Conservation (phyloP, 2,329 filamentous ascomycete genomes). For the Pseudogymnoascus sp. region DNA sequence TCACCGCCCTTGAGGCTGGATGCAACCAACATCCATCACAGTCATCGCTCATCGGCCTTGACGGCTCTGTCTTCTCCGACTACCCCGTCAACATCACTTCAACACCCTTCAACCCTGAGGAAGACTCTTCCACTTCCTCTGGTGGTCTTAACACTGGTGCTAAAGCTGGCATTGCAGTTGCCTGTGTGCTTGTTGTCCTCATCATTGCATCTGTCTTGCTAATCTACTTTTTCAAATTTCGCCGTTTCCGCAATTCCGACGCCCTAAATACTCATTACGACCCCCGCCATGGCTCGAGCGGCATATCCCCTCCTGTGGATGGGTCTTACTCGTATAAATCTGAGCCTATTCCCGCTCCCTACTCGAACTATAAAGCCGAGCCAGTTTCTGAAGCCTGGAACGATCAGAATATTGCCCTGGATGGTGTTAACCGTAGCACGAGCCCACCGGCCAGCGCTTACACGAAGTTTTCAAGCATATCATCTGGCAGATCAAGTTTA, state of each 20-base stretch:
- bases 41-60: constrained; percentile 21
- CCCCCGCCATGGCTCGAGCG: constrained; percentile 21
- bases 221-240: constrained; percentile 18
- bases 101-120: constrained; percentile 34
- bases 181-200: constrained; percentile 15
- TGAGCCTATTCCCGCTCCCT: neutral
- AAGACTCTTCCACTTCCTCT: neutral
- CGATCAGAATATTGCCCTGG: neutral
- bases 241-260: neutral
- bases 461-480: constrained; percentile 3
- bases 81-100: constrained; percentile 19
- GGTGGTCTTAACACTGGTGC: constrained; percentile 17
- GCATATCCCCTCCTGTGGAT: constrained; percentile 22
- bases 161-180: constrained; percentile 24
- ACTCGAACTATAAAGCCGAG: neutral
- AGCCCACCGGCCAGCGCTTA: neutral
- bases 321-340: constrained; percentile 19
- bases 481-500: neutral
- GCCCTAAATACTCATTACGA: constrained; percentile 19
- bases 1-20: constrained; percentile 47
- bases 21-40: constrained; percentile 45
- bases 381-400: neutral
- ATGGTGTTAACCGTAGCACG: neutral
- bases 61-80: constrained; percentile 23
- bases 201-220: constrained; percentile 14